These are phyloP conservation scores for Apophysomyces variabilis DNA, from an alignment of 371 early-diverging fungal genomes.

Conservation along the genomic window DNA sequence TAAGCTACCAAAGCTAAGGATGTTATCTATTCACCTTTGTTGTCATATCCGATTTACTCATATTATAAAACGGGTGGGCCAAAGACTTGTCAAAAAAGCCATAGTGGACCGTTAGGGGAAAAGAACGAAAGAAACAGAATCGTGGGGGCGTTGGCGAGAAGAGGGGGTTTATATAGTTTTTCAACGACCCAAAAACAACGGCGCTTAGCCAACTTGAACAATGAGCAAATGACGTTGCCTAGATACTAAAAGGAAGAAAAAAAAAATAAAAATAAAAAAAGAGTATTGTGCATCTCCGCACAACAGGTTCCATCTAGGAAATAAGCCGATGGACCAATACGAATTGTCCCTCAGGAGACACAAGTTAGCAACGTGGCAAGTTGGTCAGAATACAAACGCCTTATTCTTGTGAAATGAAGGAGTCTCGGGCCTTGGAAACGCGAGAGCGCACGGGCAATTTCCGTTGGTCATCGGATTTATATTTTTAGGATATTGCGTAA, in stretches of 20 bases:
- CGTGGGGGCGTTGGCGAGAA: background rate
- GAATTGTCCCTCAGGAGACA: background rate
- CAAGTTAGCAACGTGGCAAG: slow-evolving; percentile 7
- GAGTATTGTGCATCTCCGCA: slow-evolving; percentile 4
- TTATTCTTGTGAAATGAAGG: slow-evolving; percentile 3
- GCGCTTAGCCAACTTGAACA: slow-evolving; percentile 9
- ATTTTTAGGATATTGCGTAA: slow-evolving; percentile 4
- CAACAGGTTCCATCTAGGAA: slow-evolving; percentile 4
- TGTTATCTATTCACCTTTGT: no score
- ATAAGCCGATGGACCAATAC: slow-evolving; percentile 9
- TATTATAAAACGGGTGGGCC: no score
- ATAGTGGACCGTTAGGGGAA: background rate
- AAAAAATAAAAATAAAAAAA: background rate
- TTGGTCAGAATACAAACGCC: background rate
- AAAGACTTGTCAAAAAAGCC: no score
- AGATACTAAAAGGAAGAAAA: background rate
- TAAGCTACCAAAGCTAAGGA: background rate
- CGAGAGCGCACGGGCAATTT: slow-evolving; percentile 2
- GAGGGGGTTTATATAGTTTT: slow-evolving; percentile 3
- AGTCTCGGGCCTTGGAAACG: background rate
- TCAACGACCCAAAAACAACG: background rate
- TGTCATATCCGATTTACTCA: no score
- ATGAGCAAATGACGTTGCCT: slow-evolving; percentile 4
- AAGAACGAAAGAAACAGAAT: background rate
- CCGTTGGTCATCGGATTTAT: slow-evolving; percentile 6